These are phyloP conservation scores for Cystofilobasidium macerans DNA, from an alignment of 768 basidiomycete species.

Conservation along the genomic window DNA sequence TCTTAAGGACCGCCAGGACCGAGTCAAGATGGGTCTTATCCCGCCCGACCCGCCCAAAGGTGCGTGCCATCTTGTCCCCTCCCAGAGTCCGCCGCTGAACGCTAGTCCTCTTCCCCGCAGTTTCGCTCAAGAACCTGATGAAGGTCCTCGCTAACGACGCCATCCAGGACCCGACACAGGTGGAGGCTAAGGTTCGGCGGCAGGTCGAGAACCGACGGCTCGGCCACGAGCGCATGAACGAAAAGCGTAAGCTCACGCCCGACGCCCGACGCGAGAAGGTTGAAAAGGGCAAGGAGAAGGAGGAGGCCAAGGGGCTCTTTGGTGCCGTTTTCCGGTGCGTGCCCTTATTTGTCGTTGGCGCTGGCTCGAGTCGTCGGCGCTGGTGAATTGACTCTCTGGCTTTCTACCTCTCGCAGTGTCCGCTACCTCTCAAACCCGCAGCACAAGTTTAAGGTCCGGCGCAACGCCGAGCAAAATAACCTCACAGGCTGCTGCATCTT, in stretches of 20 bases:
- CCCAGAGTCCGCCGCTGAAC: conserved; percentile 3
- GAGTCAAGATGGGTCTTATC: conserved; percentile 87
- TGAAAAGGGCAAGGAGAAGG: conserved; percentile 71
- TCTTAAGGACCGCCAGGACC: conserved; percentile 84
- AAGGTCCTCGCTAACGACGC: conserved; percentile 93
- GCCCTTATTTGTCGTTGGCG: neutral
- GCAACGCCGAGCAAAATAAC: conserved; percentile 85
- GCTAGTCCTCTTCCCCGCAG: conserved; percentile 40
- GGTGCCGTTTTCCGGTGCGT: conserved; percentile 87
- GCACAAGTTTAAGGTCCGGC: conserved; percentile 91
- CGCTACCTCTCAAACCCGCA: conserved; percentile 79
- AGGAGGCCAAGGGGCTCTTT: conserved; percentile 71
- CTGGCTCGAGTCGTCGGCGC: neutral
- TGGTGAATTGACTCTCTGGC: conserved; percentile 2
- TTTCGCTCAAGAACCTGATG: conserved; percentile 91
- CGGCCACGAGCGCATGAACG: conserved; percentile 84
- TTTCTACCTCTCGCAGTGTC: conserved; percentile 50
- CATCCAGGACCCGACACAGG: conserved; percentile 91
- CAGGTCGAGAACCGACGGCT: conserved; percentile 86
- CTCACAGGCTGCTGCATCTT: conserved; percentile 83
- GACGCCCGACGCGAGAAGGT: conserved; percentile 80
- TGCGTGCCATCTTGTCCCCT: conserved; percentile 34
- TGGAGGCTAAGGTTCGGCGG: conserved; percentile 85
- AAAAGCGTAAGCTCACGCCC: conserved; percentile 78
- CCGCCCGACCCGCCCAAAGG: conserved; percentile 95